Evolutionary conservation across 345 rosid genomes (phyloP), one percentile per base, ranked within the genome.

Genomic region (Euphorbia lathyris): DNA sequence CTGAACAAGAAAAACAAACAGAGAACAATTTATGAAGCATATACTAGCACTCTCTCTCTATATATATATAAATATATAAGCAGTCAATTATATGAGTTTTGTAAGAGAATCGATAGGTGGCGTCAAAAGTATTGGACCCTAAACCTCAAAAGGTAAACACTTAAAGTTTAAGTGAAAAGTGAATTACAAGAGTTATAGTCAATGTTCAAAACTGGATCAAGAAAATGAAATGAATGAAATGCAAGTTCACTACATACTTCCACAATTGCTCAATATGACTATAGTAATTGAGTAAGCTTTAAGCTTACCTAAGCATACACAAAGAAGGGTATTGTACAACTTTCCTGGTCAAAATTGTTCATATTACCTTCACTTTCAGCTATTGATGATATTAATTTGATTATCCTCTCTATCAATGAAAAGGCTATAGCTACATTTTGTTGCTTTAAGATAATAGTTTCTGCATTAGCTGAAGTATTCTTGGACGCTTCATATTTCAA

Each of bases 331-430:
- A 51, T 50, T 48, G 29, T 29, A 8, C 9, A 10, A 51, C 2
- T 32, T 0, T 66, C 7, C 45, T 32, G 5, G 30, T 17, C 47
- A 34, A 66, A 30, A 27, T 48, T 16, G 29, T 51, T 48, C 23
- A 23, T 9, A 17, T 59, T 26, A 84, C 98, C 96, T 91, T 89
- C 93, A 36, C 67, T 82, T 76, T 62, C 95, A 59, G 69, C 80
- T 68, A 78, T 29, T 10, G 78, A 75, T 64, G 97, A 86, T 68
- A 83, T 78, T 69, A 89, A 72, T 68, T 68, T 90, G 63, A 93
- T 86, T 78, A 91, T 84, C 80, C 86, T 89, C 84, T 93, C 98
- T 38, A 93, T 72, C 87, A 93, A 77, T 65, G 97, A 89, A 83
- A 86, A 93, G 67, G 78, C 73, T 72, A 84, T 72, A 16, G 86